A percentile compares a stretch with the other conserved stretches of the same genome.
These are phyloP conservation scores for Trypanosoma rangeli DNA, from an alignment of 208 protist species.

Conservation along the genomic window DNA sequence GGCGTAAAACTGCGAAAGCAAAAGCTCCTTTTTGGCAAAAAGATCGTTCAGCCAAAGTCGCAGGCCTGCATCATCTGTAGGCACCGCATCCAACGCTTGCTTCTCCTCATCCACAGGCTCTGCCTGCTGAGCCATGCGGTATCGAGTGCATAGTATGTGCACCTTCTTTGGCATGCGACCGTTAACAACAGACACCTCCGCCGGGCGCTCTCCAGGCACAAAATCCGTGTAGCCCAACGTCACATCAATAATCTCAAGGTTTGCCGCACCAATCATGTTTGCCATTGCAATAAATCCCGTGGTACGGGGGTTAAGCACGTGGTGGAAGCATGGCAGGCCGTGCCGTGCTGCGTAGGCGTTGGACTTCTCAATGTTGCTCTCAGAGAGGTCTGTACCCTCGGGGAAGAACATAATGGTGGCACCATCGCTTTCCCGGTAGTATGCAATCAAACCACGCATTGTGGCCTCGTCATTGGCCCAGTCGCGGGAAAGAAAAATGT, in stretches of 20 bases:
- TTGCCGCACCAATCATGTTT: conserved; percentile 62
- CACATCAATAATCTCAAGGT: conserved; percentile 79
- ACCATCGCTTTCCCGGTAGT: conserved; percentile 39
- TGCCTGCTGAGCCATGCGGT: conserved; percentile 17
- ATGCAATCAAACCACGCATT: conserved; percentile 55
- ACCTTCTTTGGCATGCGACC: conserved; percentile 67
- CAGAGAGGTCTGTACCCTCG: conserved; percentile 84
- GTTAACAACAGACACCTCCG: conserved; percentile 70
- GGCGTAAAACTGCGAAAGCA: conserved; percentile 70
- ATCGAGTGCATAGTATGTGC: conserved; percentile 65
- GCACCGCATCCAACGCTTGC: conserved; percentile 12
- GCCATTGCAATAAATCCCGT: conserved; percentile 71
- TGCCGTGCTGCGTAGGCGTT: conserved; percentile 56
- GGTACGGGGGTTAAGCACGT: conserved; percentile 84
- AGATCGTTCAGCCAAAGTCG: conserved; percentile 61
- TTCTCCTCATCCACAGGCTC: not conserved
- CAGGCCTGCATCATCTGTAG: conserved; percentile 46
- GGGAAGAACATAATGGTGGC: conserved; percentile 77
- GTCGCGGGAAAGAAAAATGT: conserved; percentile 80
- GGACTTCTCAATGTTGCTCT: conserved; percentile 61
- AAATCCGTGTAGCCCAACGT: conserved; percentile 88
- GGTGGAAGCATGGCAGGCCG: conserved; percentile 53
- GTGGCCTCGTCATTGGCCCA: conserved; percentile 74
- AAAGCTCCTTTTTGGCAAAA: conserved; percentile 82
- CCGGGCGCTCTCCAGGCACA: conserved; percentile 46